Evolutionary conservation across 1,139 yeast species (phyloP).

Genomic region (Candida freyschussii): DNA sequence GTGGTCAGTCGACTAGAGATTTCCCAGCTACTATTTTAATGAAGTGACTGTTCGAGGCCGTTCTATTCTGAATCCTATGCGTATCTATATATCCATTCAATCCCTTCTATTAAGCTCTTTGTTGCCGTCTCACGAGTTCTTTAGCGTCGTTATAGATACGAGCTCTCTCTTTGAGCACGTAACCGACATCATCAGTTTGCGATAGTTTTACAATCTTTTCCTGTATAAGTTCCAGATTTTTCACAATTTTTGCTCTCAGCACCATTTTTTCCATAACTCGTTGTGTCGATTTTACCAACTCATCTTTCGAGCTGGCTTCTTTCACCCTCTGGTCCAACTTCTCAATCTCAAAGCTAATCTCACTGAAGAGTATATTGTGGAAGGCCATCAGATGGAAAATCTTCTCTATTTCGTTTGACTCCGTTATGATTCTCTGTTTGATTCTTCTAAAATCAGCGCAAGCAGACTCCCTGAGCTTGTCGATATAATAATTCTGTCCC

Average conservation of each 20-base stretch:
- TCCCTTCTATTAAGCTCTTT: too few species aligned
- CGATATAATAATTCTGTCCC: conserved; percentile 18
- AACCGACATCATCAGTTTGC: conserved; percentile 21
- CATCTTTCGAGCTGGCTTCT: background rate
- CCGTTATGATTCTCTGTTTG: conserved; percentile 7
- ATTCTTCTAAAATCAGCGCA: conserved; percentile 19
- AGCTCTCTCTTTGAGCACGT: conserved; percentile 25
- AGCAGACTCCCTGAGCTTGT: conserved; percentile 15
- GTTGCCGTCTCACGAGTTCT: conserved; percentile 20
- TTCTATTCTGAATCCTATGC: too few species aligned
- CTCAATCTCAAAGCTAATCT: conserved; percentile 2
- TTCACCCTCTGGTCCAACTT: background rate
- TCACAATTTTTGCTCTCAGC: conserved; percentile 10
- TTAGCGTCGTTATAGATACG: conserved; percentile 25
- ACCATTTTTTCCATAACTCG: conserved; percentile 5
- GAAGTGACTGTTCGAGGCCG: too few species aligned
- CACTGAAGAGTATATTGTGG: conserved; percentile 8
- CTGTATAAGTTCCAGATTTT: conserved; percentile 15
- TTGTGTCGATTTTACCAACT: background rate
- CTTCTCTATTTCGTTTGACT: conserved; percentile 1
- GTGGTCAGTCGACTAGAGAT: too few species aligned
- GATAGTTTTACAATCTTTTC: conserved; percentile 11
- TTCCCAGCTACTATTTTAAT: too few species aligned
- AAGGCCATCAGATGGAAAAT: conserved; percentile 6
- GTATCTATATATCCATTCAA: too few species aligned